phyloP scores from a whole-genome alignment of 2,329 filamentous ascomycete species.

The Paracamarosporium sp. region DNA sequence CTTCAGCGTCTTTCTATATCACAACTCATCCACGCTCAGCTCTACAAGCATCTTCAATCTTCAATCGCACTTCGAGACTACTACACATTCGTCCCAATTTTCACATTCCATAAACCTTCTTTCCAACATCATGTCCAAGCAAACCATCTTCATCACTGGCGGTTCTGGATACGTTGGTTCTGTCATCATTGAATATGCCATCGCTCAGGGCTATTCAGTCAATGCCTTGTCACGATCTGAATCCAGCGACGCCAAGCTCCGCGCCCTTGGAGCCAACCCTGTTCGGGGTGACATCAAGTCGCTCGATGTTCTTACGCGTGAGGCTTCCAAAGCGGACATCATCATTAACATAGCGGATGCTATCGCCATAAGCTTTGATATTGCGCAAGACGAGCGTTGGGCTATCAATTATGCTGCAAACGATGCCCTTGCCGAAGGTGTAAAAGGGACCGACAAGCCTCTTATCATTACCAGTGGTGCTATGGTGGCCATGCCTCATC shows the following conservation, averaged over 20 bases:
- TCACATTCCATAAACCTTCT: neutral
- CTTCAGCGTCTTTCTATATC: neutral
- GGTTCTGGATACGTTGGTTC: slow-evolving; percentile 30
- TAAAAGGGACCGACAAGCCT: slow-evolving; percentile 46
- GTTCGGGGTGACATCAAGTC: slow-evolving; percentile 51
- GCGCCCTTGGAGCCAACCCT: slow-evolving; percentile 47
- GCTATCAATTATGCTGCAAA: slow-evolving; percentile 45
- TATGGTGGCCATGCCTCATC: slow-evolving; percentile 27
- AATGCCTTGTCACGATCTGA: slow-evolving; percentile 51
- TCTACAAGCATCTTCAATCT: neutral
- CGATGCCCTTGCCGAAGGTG: slow-evolving; percentile 45
- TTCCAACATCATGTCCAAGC: slow-evolving; percentile 9
- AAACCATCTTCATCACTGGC: slow-evolving; percentile 31
- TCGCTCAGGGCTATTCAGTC: slow-evolving; percentile 50
- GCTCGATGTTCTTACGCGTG: slow-evolving; percentile 46
- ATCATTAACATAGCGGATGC: slow-evolving; percentile 51
- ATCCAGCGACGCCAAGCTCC: slow-evolving; percentile 44
- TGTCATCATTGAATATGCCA: slow-evolving; percentile 42
- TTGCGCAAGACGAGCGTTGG: slow-evolving; percentile 22
- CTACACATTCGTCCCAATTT: neutral
- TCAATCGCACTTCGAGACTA: neutral
- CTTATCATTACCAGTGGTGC: slow-evolving; percentile 48
- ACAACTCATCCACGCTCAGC: neutral
- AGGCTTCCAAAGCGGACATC: slow-evolving; percentile 50
- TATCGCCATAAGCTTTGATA: slow-evolving; percentile 13